Conservation (phyloP, 169 alveolate genomes). For the Miamiensis avidus region DNA sequence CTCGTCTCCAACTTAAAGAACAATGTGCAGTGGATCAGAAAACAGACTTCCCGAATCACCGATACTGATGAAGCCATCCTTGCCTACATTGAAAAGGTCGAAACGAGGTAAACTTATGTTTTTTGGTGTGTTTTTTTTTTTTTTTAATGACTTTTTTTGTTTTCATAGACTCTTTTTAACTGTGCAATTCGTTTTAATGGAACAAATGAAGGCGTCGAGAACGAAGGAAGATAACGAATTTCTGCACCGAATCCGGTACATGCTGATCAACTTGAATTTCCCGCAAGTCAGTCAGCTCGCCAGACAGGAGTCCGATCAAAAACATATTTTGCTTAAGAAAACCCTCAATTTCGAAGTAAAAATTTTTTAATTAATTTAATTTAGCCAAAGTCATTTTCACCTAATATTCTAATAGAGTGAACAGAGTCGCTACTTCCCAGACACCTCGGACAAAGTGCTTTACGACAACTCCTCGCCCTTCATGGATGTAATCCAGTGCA, state of each 20-base stretch:
- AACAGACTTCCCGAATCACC: background rate
- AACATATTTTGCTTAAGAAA: conserved; percentile 4
- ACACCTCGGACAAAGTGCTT: background rate
- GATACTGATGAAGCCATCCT: conserved; percentile 18
- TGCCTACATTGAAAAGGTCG: conserved; percentile 13
- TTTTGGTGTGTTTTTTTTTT: too few relatives aligned
- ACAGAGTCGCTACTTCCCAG: background rate
- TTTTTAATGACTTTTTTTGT: too few relatives aligned
- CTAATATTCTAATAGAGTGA: background rate
- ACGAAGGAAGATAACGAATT: conserved; percentile 17
- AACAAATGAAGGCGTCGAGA: conserved; percentile 9
- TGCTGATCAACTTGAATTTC: conserved; percentile 10
- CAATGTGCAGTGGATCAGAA: conserved; percentile 5
- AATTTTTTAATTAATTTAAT: too few relatives aligned
- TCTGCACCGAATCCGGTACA: background rate
- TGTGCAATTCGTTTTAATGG: background rate
- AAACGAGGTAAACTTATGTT: background rate
- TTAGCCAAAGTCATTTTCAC: background rate
- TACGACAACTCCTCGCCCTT: conserved; percentile 15
- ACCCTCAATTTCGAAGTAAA: conserved; percentile 1
- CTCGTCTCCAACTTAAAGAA: background rate
- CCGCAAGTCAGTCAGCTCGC: background rate
- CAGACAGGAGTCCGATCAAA: background rate
- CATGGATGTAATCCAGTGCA: background rate
- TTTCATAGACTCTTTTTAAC: conserved; percentile 12